Evolutionary conservation across 2,329 filamentous ascomycete species (phyloP), one percentile per base, ranked within the genome.

Genomic region (Cryphonectria naterciae): DNA sequence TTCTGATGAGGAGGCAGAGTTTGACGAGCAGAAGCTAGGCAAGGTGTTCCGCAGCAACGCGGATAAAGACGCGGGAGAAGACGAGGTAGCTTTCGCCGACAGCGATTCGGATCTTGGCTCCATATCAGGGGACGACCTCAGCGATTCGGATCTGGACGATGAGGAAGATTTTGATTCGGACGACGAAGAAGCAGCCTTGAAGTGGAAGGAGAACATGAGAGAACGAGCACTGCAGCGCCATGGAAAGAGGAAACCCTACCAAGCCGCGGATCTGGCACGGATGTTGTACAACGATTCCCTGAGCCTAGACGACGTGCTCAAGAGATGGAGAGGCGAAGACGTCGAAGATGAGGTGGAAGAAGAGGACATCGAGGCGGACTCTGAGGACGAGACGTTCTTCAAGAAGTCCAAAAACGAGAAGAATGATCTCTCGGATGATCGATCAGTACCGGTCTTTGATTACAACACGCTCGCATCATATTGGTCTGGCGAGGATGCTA

Each of bases 51-150:
- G 84, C 67, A 85, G 85, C 69, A 81, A 84, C 8, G 77, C 79
- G 22, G 86, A 88, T 46, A 83, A 84, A 67, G 83, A 87, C 52
- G 72, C 78, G 32, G 84, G 84, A 15, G 88, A 89, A 35, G 93
- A 90, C 41, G 93, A 97, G 68, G 77, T 98, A 70, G 93, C 91
- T 1, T 99, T 98, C 83, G 96, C 96, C 19, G 96, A 99, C 77
- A 97, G 94, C 77, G 97, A 99, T 80, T 99, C 96, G 0, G 97
- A 99, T 79, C 86, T 99, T 5, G 96, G 96, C 8, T 97, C 95
- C 4, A 81, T 98, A 74, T 97, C 93, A 11, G 84, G 81, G 0
- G 82, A 83, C 7, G 82, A 83, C 6, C 80, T 81, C 0, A 84
- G 82, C 4, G 83, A 83, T 15, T 82, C 84, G 0, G 83, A 83